These are phyloP conservation scores for Botryotinia globosa DNA, from an alignment of 2,329 filamentous ascomycete species.

Conservation along the genomic window DNA sequence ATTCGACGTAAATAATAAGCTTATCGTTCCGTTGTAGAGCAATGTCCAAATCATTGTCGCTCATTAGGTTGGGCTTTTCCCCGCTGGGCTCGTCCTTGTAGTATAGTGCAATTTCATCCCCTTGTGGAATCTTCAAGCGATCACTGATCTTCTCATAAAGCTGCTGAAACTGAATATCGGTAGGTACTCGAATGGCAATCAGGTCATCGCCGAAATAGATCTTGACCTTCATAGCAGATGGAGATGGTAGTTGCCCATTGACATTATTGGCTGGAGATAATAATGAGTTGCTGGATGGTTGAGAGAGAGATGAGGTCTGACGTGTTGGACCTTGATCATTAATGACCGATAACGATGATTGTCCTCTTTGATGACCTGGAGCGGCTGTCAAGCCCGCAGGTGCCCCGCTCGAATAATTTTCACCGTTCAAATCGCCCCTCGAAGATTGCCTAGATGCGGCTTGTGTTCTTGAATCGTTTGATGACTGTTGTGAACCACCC, in stretches of 20 bases:
- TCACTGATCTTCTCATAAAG: conserved; percentile 83
- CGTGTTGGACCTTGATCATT: conserved; percentile 32
- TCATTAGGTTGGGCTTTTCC: conserved; percentile 70
- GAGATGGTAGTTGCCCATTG: conserved; percentile 37
- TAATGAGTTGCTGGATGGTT: conserved; percentile 56
- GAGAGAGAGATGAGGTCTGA: conserved; percentile 42
- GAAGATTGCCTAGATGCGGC: conserved; percentile 64
- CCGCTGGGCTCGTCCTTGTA: conserved; percentile 76
- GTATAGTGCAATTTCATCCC: conserved; percentile 72
- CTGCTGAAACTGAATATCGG: conserved; percentile 72
- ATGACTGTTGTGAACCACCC: conserved; percentile 64
- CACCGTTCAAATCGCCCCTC: conserved; percentile 58
- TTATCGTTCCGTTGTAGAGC: conserved; percentile 85
- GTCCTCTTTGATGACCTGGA: conserved; percentile 43
- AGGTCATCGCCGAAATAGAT: conserved; percentile 90
- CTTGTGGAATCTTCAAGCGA: conserved; percentile 68
- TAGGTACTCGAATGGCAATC: conserved; percentile 84
- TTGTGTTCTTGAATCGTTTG: conserved; percentile 58
- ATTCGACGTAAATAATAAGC: conserved; percentile 70
- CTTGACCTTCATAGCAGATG: conserved; percentile 80
- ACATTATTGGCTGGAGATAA: conserved; percentile 49
- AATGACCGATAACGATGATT: conserved; percentile 40
- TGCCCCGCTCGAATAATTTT: conserved; percentile 50
- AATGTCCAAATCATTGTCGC: conserved; percentile 75
- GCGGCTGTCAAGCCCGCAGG: conserved; percentile 54